Conservation (phyloP, 2,329 filamentous ascomycete species). For the Talaromyces sp. region DNA sequence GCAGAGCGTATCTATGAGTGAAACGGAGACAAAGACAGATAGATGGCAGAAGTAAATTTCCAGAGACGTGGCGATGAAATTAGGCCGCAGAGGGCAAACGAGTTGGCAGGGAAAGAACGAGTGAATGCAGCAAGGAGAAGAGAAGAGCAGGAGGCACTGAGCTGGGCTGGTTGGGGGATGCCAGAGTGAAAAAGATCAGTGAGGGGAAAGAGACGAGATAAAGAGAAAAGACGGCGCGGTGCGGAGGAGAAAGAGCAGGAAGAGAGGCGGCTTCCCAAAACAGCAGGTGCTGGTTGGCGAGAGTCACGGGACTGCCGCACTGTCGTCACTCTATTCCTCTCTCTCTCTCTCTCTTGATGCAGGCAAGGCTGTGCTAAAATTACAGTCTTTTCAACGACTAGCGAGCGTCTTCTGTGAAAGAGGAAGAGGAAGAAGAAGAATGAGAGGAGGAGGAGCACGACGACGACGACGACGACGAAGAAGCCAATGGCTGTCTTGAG, state of each 20-base stretch:
- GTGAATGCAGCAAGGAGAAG: constrained; percentile 7
- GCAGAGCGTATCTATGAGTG: constrained; percentile 9
- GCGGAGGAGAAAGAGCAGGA: neutral
- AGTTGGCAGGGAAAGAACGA: constrained; percentile 10
- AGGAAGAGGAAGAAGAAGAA: neutral
- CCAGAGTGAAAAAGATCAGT: neutral
- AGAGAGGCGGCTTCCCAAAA: neutral
- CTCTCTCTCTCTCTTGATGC: neutral
- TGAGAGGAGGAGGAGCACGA: neutral
- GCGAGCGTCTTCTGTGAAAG: neutral
- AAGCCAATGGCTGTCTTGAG: neutral
- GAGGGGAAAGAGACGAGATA: constrained; percentile 2
- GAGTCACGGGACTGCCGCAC: neutral
- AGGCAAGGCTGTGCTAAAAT: too few relatives aligned
- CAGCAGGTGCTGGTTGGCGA: neutral
- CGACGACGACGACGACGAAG: neutral
- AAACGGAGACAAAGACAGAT: constrained; percentile 9
- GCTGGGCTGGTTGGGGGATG: neutral
- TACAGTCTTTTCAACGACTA: neutral
- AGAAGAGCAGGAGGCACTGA: constrained; percentile 3
- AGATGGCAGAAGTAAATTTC: constrained; percentile 11
- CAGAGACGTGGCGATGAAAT: constrained; percentile 7
- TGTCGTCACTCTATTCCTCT: neutral
- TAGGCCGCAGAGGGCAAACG: neutral
- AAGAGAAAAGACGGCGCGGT: constrained; percentile 4